Conservation (phyloP, 305 asterid species). For the Stenogyne calaminthoides region DNA sequence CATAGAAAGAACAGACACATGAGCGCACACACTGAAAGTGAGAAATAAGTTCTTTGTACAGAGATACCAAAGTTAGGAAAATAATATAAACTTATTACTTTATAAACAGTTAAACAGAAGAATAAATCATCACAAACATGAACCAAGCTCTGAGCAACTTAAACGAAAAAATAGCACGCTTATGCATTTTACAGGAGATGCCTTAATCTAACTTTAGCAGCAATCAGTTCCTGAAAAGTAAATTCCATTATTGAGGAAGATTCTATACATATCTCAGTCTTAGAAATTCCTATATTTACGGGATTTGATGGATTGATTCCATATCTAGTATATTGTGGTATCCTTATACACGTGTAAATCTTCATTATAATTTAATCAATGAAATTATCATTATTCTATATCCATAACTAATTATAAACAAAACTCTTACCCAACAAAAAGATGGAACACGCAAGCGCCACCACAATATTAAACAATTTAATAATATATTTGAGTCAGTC, state of each 20-base stretch:
- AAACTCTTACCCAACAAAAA: neutral
- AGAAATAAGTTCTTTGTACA: neutral
- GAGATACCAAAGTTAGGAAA: neutral
- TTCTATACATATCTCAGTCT: too few relatives aligned
- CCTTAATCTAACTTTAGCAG: conserved; percentile 10
- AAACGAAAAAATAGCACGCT: neutral
- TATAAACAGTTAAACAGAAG: neutral
- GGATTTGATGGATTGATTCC: too few relatives aligned
- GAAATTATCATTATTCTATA: too few relatives aligned
- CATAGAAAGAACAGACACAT: neutral
- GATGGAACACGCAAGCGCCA: neutral
- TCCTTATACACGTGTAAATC: too few relatives aligned
- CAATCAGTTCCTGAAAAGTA: conserved; percentile 18
- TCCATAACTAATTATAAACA: neutral
- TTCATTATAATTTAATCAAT: too few relatives aligned
- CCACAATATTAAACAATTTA: neutral
- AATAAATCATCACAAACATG: neutral
- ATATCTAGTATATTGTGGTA: too few relatives aligned
- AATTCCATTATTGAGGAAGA: neutral
- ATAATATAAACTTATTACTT: neutral
- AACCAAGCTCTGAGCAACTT: neutral
- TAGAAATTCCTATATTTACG: too few relatives aligned
- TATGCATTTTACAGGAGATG: neutral
- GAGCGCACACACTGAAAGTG: neutral
- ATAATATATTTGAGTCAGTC: neutral